phyloP scores from a whole-genome alignment of 306 rosid species.

The Canavalia ensiformis region DNA sequence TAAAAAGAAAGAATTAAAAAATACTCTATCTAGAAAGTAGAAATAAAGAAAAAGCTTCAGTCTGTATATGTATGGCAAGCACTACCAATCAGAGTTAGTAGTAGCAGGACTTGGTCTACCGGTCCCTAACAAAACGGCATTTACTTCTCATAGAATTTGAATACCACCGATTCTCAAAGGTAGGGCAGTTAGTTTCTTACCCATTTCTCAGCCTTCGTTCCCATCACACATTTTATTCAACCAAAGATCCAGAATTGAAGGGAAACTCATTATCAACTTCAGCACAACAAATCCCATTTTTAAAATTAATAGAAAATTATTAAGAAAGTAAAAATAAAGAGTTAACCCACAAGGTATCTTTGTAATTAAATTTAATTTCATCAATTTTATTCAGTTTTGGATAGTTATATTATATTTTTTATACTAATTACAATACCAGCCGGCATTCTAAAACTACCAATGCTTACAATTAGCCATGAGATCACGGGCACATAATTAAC shows the following conservation, averaged over 20 bases:
- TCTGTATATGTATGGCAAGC: background rate
- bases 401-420: background rate
- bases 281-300: background rate
- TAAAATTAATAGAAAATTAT: background rate
- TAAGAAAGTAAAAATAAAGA: background rate
- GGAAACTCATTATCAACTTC: conserved; percentile 37
- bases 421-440: background rate
- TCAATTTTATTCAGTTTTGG: background rate
- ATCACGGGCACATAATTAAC: conserved; percentile 31
- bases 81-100: background rate
- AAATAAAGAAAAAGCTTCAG: background rate
- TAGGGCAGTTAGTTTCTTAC: conserved; percentile 55
- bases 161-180: conserved; percentile 56
- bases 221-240: conserved; percentile 54
- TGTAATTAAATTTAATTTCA: background rate
- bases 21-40: background rate
- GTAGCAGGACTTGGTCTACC: conserved; percentile 66
- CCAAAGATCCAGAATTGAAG: conserved; percentile 77
- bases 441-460: conserved; percentile 44
- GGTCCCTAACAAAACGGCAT: conserved; percentile 62
- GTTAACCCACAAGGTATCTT: background rate
- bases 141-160: conserved; percentile 42
- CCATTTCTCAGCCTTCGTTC: conserved; percentile 51
- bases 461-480: conserved; percentile 26
- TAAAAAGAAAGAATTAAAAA: too few relatives aligned